A percentile compares a stretch with the other conserved stretches of the same genome.
phyloP scores from a whole-genome alignment of 768 basidiomycete genomes.

The Xerocomellus chrysenteron region DNA sequence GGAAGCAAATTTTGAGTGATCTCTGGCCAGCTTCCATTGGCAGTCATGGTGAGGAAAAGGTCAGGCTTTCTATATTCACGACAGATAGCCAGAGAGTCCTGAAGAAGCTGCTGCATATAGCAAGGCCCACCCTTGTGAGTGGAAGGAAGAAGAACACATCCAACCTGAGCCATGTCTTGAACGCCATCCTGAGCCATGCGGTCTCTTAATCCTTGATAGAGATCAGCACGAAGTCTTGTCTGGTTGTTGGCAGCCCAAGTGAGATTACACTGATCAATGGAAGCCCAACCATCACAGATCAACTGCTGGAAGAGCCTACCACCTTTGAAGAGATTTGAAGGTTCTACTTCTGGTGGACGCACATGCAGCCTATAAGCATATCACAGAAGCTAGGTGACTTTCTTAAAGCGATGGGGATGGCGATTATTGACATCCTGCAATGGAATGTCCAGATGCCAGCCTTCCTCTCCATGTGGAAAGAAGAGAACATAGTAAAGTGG shows the following conservation, averaged over 20 bases:
- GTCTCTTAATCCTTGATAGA: slow-evolving; percentile 38
- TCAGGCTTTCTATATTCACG: slow-evolving; percentile 37
- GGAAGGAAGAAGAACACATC: slow-evolving; percentile 39
- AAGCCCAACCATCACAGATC: slow-evolving; percentile 46
- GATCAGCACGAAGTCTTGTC: slow-evolving; percentile 30
- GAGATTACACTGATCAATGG: slow-evolving; percentile 41
- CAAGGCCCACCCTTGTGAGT: slow-evolving; percentile 41
- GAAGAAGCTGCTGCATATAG: slow-evolving; percentile 43
- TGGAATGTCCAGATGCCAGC: slow-evolving; percentile 35
- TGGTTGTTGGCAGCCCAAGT: slow-evolving; percentile 37
- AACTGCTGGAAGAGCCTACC: slow-evolving; percentile 45
- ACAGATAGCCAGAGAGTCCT: slow-evolving; percentile 48
- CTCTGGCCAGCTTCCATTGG: slow-evolving; percentile 52
- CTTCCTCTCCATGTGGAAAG: slow-evolving; percentile 40
- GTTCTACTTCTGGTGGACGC: slow-evolving; percentile 2
- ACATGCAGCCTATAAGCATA: slow-evolving; percentile 36
- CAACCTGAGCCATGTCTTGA: slow-evolving; percentile 31
- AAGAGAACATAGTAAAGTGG: slow-evolving; percentile 45
- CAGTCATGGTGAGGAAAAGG: slow-evolving; percentile 53
- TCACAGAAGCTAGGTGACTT: slow-evolving; percentile 31
- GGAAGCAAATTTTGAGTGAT: slow-evolving; percentile 37
- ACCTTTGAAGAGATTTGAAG: slow-evolving; percentile 32
- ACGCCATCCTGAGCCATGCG: slow-evolving; percentile 22
- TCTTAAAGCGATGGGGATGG: slow-evolving; percentile 2
- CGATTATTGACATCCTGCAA: slow-evolving; percentile 1